Evolutionary conservation across 805 yeast genomes (phyloP).

Genomic region (Yarrowia sp.): DNA sequence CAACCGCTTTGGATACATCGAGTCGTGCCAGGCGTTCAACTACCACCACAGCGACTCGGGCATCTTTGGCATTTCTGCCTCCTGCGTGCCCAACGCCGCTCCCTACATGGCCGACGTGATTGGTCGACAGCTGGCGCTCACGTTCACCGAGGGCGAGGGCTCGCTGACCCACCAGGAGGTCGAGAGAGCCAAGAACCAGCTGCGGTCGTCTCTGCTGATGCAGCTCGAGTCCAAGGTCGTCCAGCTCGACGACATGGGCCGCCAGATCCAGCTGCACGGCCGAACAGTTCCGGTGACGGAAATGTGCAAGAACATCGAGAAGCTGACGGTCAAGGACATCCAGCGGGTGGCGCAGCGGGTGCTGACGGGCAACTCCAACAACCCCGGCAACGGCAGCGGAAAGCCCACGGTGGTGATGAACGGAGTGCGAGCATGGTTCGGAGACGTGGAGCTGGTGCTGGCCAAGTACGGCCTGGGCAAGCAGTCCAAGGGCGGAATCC

Average conservation of each 20-base stretch:
- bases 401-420: constrained; percentile 87
- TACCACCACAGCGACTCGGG: constrained; percentile 92
- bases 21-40: constrained; percentile 84
- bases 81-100: constrained; percentile 87
- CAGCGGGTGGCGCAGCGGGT: constrained; percentile 75
- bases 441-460: constrained; percentile 75
- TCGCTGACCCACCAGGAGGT: constrained; percentile 77
- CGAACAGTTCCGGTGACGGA: constrained; percentile 75
- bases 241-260: constrained; percentile 93
- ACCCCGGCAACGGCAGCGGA: constrained; percentile 59
- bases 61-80: constrained; percentile 83
- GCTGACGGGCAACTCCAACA: constrained; percentile 66
- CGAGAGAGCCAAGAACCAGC: constrained; percentile 87
- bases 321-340: constrained; percentile 70
- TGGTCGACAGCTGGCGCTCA: constrained; percentile 63
- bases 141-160: constrained; percentile 62
- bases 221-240: constrained; percentile 91
- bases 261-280: constrained; percentile 89
- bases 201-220: constrained; percentile 86
- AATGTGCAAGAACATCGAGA: constrained; percentile 80
- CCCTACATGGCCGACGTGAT: constrained; percentile 81
- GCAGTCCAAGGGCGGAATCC: constrained; percentile 36
- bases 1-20: constrained; percentile 90
- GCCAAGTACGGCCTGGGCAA: constrained; percentile 76
- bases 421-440: constrained; percentile 84